A percentile compares a stretch with the other conserved stretches of the same genome.
Conservation (phyloP, 75 land plant species). For the Cunninghamia lanceolata region DNA sequence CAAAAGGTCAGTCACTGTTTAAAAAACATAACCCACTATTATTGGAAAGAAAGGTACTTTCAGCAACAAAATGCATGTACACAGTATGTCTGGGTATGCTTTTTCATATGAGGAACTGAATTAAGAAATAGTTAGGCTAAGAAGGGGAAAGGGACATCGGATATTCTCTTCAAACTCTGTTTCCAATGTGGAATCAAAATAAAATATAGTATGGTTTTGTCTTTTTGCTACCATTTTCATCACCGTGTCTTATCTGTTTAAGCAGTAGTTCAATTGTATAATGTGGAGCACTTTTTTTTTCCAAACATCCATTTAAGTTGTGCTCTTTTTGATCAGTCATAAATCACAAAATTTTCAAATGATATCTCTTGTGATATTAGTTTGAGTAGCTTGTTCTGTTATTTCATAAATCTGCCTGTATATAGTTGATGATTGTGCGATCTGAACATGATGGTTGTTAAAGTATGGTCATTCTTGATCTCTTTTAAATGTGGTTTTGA, state of each 20-base stretch:
- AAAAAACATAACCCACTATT: neutral
- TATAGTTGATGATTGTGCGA: neutral
- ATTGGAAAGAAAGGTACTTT: neutral
- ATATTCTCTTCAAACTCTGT: neutral
- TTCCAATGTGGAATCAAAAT: neutral
- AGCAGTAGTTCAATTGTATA: neutral
- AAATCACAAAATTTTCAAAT: neutral
- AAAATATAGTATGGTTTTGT: neutral
- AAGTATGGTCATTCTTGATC: neutral
- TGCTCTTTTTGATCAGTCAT: neutral
- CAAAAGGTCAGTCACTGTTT: constrained; percentile 55
- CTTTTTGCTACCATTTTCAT: neutral
- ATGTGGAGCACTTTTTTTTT: neutral
- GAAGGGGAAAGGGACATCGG: constrained; percentile 2
- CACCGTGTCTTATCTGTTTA: neutral
- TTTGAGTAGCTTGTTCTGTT: neutral
- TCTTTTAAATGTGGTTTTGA: neutral
- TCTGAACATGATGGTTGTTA: neutral
- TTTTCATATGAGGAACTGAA: neutral
- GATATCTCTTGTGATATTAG: neutral
- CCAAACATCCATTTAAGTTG: neutral
- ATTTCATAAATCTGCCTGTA: neutral
- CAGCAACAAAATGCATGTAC: neutral
- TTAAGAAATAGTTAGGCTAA: neutral
- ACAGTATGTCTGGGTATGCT: neutral